Percentiles rank a stretch among this genome's conserved stretches.
These are phyloP conservation scores for Candida krabiensis DNA, from an alignment of 805 yeast species.

Conservation along the genomic window DNA sequence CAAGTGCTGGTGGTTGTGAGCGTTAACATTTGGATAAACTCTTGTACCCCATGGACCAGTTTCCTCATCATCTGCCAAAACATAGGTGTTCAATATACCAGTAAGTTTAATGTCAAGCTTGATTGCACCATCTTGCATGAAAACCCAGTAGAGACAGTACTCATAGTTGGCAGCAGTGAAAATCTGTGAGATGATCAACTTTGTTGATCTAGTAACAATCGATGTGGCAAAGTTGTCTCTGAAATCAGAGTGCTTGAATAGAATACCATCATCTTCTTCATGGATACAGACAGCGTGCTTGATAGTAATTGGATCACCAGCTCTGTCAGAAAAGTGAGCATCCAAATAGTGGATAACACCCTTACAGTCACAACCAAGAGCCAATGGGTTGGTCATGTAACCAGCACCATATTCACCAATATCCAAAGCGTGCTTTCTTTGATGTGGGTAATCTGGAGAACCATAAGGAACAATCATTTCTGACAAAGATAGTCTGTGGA, in stretches of 20 bases:
- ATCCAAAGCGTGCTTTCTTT: slow-evolving; percentile 83
- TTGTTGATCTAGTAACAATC: slow-evolving; percentile 73
- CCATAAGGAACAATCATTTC: slow-evolving; percentile 91
- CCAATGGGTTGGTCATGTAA: slow-evolving; percentile 75
- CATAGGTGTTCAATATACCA: slow-evolving; percentile 77
- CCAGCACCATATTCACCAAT: slow-evolving; percentile 90
- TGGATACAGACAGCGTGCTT: slow-evolving; percentile 82
- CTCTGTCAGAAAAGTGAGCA: slow-evolving; percentile 68
- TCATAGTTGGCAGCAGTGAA: slow-evolving; percentile 88
- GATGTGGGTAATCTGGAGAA: slow-evolving; percentile 75
- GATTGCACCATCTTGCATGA: slow-evolving; percentile 82
- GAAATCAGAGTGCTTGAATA: slow-evolving; percentile 82
- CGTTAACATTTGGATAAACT: slow-evolving; percentile 78
- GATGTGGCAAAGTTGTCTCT: slow-evolving; percentile 77
- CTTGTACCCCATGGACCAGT: slow-evolving; percentile 77
- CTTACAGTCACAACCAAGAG: slow-evolving; percentile 82
- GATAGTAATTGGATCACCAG: slow-evolving; percentile 68
- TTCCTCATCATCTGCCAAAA: slow-evolving; percentile 63
- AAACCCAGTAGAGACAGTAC: slow-evolving; percentile 80
- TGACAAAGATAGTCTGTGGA: slow-evolving; percentile 74
- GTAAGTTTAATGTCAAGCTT: slow-evolving; percentile 77
- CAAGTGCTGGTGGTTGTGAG: slow-evolving; percentile 86
- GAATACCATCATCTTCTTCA: slow-evolving; percentile 81
- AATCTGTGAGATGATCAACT: slow-evolving; percentile 72
- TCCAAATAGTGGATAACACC: slow-evolving; percentile 83